phyloP scores from a whole-genome alignment of 345 rosid species.

The Gynandropsis gynandra region DNA sequence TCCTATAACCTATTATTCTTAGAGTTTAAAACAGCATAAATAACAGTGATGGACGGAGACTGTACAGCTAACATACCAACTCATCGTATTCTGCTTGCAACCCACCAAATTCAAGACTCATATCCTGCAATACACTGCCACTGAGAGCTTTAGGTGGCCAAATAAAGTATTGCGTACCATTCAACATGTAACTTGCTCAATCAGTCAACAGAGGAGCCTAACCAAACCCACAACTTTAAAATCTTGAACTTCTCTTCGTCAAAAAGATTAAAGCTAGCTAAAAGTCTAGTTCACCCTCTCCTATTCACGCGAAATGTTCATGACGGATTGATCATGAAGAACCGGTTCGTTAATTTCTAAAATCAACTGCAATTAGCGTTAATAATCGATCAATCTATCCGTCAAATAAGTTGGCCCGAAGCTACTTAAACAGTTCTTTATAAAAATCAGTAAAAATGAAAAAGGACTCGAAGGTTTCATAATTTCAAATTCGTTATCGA shows the following conservation, averaged over 20 bases:
- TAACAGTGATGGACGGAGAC: neutral
- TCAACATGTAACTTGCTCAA: neutral
- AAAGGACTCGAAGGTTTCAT: too few species aligned
- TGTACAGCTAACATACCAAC: too few species aligned
- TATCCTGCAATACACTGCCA: too few species aligned
- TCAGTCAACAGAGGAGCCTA: neutral
- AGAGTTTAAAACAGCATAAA: constrained; percentile 18
- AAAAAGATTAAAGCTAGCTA: neutral
- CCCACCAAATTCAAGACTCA: too few species aligned
- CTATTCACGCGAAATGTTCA: constrained; percentile 3
- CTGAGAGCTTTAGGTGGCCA: too few species aligned
- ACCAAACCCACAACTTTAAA: too few species aligned
- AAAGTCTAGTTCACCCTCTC: constrained; percentile 2
- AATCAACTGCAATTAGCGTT: too few species aligned
- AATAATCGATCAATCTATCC: too few species aligned
- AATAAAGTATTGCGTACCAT: too few species aligned
- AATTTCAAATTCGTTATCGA: too few species aligned
- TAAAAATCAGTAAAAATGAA: neutral
- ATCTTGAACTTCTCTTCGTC: too few species aligned
- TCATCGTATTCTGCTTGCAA: too few species aligned
- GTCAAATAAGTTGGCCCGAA: neutral
- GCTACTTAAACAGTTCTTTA: neutral
- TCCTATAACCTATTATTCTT: constrained; percentile 40
- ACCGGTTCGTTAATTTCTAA: neutral
- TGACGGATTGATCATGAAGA: neutral